Evolutionary conservation across 225 moss, liverwort and hornwort genomes (phyloP).

Genomic region (Sphagnum contortum): DNA sequence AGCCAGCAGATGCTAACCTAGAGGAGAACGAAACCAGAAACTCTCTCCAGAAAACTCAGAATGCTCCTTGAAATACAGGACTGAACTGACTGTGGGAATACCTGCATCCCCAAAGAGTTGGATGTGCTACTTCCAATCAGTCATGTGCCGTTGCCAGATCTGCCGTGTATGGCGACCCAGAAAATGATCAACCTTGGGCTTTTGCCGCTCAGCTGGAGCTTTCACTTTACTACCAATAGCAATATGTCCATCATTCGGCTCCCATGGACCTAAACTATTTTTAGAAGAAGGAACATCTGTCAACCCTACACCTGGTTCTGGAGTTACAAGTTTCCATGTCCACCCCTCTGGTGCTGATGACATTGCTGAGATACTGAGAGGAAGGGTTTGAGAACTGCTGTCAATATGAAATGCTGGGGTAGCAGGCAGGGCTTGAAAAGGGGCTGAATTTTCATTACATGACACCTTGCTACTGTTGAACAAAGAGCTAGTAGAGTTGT

Average conservation of each 20-base stretch:
- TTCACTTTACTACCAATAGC: constrained; percentile 18
- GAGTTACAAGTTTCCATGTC: background rate
- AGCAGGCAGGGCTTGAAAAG: background rate
- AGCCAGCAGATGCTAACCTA: too few relatives aligned
- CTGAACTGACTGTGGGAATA: too few relatives aligned
- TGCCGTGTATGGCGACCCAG: constrained; percentile 10
- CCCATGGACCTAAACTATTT: constrained; percentile 11
- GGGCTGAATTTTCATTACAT: background rate
- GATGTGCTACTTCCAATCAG: constrained; percentile 18
- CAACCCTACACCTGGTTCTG: constrained; percentile 1
- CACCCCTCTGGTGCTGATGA: background rate
- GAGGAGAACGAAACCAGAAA: too few relatives aligned
- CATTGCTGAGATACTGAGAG: background rate
- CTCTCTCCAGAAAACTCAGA: too few relatives aligned
- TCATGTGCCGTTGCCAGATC: constrained; percentile 23
- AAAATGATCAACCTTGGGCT: constrained; percentile 20
- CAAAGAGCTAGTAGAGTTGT: background rate
- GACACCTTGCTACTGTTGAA: background rate
- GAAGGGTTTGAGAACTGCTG: background rate
- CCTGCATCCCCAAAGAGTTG: too few relatives aligned
- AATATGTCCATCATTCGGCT: constrained; percentile 18
- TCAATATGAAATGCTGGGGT: background rate
- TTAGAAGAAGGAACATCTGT: constrained; percentile 7
- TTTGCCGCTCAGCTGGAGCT: constrained; percentile 16
- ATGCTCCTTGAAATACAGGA: too few relatives aligned